A percentile compares a stretch with the other conserved stretches of the same genome.
phyloP scores from a whole-genome alignment of 805 yeast species.

The Candida loeiensis region DNA sequence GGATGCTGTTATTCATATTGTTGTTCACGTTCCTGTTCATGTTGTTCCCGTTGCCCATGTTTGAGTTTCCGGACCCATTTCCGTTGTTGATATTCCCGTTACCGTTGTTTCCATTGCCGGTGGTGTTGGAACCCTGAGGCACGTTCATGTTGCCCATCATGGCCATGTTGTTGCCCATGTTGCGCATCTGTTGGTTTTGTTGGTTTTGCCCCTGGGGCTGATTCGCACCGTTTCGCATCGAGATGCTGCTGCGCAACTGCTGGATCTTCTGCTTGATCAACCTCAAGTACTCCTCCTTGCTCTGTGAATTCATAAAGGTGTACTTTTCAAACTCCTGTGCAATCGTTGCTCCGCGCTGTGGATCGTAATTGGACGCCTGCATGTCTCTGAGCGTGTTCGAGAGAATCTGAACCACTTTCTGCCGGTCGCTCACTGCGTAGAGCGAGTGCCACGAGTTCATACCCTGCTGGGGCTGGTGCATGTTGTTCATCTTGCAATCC shows the following conservation, averaged over 20 bases:
- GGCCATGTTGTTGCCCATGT: slow-evolving; percentile 15
- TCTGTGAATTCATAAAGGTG: slow-evolving; percentile 55
- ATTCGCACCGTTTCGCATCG: slow-evolving; percentile 16
- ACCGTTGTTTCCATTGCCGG: not conserved
- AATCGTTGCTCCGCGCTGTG: slow-evolving; percentile 36
- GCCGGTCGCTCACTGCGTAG: slow-evolving; percentile 31
- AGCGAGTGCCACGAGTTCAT: slow-evolving; percentile 26
- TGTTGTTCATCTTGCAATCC: slow-evolving; percentile 13
- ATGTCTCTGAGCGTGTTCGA: slow-evolving; percentile 36
- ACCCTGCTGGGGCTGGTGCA: slow-evolving; percentile 19
- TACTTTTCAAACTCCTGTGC: slow-evolving; percentile 72
- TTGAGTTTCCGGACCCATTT: slow-evolving; percentile 1
- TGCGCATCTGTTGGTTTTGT: slow-evolving; percentile 12
- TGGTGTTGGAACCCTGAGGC: not conserved
- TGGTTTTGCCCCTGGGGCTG: slow-evolving; percentile 15
- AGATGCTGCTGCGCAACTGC: slow-evolving; percentile 22
- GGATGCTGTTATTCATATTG: no score
- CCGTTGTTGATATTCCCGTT: slow-evolving; percentile 5
- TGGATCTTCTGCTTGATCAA: slow-evolving; percentile 38
- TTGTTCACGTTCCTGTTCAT: slow-evolving; percentile 11
- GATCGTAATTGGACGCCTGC: slow-evolving; percentile 30
- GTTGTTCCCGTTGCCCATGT: slow-evolving; percentile 3
- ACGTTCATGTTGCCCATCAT: slow-evolving; percentile 14
- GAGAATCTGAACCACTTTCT: slow-evolving; percentile 38
- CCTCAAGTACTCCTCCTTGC: slow-evolving; percentile 54